These are phyloP conservation scores for Panellus pusillus DNA, from an alignment of 768 basidiomycete genomes.

Conservation along the genomic window DNA sequence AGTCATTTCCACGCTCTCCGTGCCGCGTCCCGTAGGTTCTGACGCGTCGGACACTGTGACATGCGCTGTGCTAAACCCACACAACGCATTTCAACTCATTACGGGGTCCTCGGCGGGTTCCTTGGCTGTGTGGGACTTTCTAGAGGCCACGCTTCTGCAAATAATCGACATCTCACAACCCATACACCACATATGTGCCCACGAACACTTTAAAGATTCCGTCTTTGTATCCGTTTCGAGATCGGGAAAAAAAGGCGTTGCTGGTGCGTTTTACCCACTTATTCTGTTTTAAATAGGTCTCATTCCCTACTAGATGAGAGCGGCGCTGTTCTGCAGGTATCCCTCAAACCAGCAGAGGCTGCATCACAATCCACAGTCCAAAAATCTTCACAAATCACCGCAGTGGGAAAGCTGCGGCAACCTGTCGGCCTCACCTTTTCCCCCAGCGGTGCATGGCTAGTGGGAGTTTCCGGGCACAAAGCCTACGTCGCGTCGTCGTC, in stretches of 20 bases:
- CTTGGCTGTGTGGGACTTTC: slow-evolving; percentile 90
- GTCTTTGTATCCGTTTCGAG: slow-evolving; percentile 71
- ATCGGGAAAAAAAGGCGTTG: slow-evolving; percentile 42
- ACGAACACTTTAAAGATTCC: slow-evolving; percentile 63
- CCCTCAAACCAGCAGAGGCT: slow-evolving; percentile 48
- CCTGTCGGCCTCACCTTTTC: slow-evolving; percentile 71
- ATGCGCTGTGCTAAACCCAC: slow-evolving; percentile 73
- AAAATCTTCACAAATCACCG: slow-evolving; percentile 49
- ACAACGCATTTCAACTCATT: slow-evolving; percentile 87
- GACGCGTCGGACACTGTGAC: slow-evolving; percentile 60
- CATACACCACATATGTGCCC: slow-evolving; percentile 70
- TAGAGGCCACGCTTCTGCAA: slow-evolving; percentile 78
- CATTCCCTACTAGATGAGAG: slow-evolving; percentile 45
- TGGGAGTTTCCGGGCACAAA: slow-evolving; percentile 73
- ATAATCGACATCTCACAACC: slow-evolving; percentile 71
- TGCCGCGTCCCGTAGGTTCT: slow-evolving; percentile 38
- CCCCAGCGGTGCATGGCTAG: slow-evolving; percentile 74
- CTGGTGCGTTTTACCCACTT: slow-evolving; percentile 27
- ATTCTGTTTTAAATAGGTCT: slow-evolving; percentile 8
- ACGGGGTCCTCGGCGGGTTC: slow-evolving; percentile 84
- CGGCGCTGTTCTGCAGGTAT: slow-evolving; percentile 61
- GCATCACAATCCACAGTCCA: slow-evolving; percentile 40
- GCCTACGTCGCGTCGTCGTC: slow-evolving; percentile 70
- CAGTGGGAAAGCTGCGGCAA: slow-evolving; percentile 67
- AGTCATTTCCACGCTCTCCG: slow-evolving; percentile 80